Percentiles rank a stretch among this genome's conserved stretches.
Evolutionary conservation across 2,329 filamentous ascomycete genomes (phyloP).

Genomic region (Uncinocarpus reesii): DNA sequence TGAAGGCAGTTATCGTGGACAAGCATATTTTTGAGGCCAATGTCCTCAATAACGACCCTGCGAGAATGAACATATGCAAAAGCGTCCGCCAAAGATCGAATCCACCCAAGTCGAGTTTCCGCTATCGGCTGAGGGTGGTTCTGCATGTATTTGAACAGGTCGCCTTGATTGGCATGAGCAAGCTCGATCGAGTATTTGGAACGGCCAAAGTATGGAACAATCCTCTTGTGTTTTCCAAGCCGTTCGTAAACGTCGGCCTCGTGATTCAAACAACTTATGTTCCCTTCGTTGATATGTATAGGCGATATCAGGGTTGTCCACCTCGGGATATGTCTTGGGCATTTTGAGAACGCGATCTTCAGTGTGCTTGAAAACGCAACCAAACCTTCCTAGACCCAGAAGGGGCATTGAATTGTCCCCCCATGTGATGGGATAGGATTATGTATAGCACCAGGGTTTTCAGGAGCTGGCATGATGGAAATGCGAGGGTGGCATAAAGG

Average conservation of each 20-base stretch:
- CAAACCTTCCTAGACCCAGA: constrained; percentile 1
- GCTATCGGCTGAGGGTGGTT: not conserved
- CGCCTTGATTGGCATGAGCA: constrained; percentile 9
- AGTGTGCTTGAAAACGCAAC: not conserved
- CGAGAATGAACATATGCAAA: constrained; percentile 9
- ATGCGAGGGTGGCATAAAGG: no score
- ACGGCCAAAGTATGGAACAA: not conserved
- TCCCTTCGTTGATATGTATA: constrained; percentile 2
- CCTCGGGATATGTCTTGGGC: constrained; percentile 7
- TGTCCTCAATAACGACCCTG: constrained; percentile 2
- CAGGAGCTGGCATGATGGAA: no score
- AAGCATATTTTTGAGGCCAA: constrained; percentile 8
- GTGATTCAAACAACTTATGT: not conserved
- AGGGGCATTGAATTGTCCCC: not conserved
- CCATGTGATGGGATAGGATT: not conserved
- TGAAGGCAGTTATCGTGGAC: constrained; percentile 5
- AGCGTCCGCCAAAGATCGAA: constrained; percentile 1
- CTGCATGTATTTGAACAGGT: constrained; percentile 7
- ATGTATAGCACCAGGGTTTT: no score
- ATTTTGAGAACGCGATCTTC: constrained; percentile 9
- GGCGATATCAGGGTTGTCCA: constrained; percentile 3
- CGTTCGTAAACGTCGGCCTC: constrained; percentile 4
- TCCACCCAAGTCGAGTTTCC: not conserved
- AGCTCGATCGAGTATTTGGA: constrained; percentile 1
- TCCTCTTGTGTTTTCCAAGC: constrained; percentile 1